Evolutionary conservation across 2,329 filamentous ascomycete species (phyloP).

Genomic region (Penicillium oxalicum): DNA sequence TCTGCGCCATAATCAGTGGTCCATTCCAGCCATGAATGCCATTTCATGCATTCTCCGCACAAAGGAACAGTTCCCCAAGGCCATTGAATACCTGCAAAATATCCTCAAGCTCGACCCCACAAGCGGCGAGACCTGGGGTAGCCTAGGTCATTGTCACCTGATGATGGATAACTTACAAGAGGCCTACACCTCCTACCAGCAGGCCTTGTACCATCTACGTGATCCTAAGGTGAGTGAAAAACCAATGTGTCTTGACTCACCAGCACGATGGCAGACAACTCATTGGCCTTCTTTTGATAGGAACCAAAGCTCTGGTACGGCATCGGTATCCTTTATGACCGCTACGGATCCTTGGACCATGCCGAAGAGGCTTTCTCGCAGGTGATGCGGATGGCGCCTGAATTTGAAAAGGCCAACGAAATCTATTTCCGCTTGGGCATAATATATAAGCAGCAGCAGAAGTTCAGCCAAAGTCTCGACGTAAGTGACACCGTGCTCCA

Average conservation of each 20-base stretch:
- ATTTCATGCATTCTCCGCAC: slow-evolving; percentile 88
- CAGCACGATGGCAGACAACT: not conserved
- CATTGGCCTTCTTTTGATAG: slow-evolving; percentile 37
- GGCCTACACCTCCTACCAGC: slow-evolving; percentile 93
- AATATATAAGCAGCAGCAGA: slow-evolving; percentile 98
- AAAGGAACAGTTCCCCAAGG: slow-evolving; percentile 88
- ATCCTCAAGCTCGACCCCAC: slow-evolving; percentile 83
- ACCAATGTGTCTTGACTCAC: not conserved
- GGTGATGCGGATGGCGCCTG: slow-evolving; percentile 96
- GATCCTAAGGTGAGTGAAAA: slow-evolving; percentile 73
- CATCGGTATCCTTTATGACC: slow-evolving; percentile 93
- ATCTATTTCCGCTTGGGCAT: slow-evolving; percentile 99
- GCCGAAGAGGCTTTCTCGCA: slow-evolving; percentile 97
- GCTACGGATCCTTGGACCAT: slow-evolving; percentile 93
- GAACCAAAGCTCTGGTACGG: slow-evolving; percentile 99
- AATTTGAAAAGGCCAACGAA: slow-evolving; percentile 97
- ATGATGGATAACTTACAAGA: slow-evolving; percentile 99
- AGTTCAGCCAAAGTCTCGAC: slow-evolving; percentile 86
- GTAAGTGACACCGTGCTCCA: slow-evolving; percentile 44
- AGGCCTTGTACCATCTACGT: slow-evolving; percentile 83
- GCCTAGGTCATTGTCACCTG: slow-evolving; percentile 91
- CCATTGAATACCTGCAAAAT: slow-evolving; percentile 84
- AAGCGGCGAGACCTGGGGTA: slow-evolving; percentile 96
- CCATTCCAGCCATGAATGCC: slow-evolving; percentile 84
- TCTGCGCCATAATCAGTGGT: slow-evolving; percentile 79